Base-by-base conservation (phyloP, 2,329 filamentous ascomycete species). In the Trichoderma semiorbis region DNA sequence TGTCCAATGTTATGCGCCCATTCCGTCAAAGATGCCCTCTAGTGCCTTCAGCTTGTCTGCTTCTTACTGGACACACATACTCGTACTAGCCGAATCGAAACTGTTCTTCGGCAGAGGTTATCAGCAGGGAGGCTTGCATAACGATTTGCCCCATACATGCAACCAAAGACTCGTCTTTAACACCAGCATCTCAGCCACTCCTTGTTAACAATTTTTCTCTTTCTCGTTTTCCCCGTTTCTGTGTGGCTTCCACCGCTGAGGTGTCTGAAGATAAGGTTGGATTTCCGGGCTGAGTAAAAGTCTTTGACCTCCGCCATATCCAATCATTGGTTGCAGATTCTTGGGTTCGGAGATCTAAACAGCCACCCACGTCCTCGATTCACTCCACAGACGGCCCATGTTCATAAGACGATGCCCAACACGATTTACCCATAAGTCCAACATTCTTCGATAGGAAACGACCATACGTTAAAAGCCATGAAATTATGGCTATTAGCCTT, bases 21-120 rank as follows among this genome's bases (percentile, higher is more conserved):
- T 60, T 21, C 43, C 30, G 30, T 68, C 64, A 30, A 57, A 26
- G 10, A 55, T 72, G 34, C 18, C n/a, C 30, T 43, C 30, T 68
- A 69, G 64, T 58, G 64, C 30, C 57, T 61, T 57, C 64, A 72
- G 50, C 69, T 60, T 28, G 58, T 61, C 58, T 47, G 69, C 43
- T 7, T 47, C 18, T 47, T 63, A 58, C 30, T 68, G 34, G 26
- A 36, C 62, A 32, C 11, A n/a, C 30, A 26, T 47, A 47, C 43
- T 50, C 30, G 7, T 47, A 47, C 43, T 50, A 61, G 10, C 57
- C 66, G 14, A 21, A 60, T 69, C 36, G 66, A 70, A 60, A 34
- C 58, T 10, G 26, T 50, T 53, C 28, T 47, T 72, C 60, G 28
- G 36, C 24, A 53, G 60, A 70, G 36, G 24, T 11, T 39, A 18